Evolutionary conservation across 768 basidiomycete genomes (phyloP), one percentile per base, ranked within the genome.

Genomic region (Mycena albidolilacea): DNA sequence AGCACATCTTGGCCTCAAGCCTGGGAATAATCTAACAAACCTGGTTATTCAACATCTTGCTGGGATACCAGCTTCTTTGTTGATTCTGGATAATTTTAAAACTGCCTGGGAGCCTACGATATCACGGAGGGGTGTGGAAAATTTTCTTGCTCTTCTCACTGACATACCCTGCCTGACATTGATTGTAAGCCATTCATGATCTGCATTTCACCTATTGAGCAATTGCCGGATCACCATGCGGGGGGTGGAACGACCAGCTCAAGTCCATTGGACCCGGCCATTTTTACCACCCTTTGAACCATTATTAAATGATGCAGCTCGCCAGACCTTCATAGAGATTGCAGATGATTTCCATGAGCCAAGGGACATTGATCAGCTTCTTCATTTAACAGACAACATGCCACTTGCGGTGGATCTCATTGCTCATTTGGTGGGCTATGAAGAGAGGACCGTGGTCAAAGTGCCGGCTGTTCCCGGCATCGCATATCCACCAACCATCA

Each of bases 11-110:
- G 58, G 46, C 0, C 7, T 64, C 6, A 50, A 58, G 12, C 21
- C 70, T 1, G 54, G 43, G 15, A 39, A 23, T 0, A 11, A 62
- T 12, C 41, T 43, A 4, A 62, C 60, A 17, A 52, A 63, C 8
- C 38, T 37, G 3, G n/a, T 62, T 35, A n/a, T 70, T 19, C 60
- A 19, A 1, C 14, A 21, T 21, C 37, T 70, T 5, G 5, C 21
- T 0, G 17, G 15, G 3, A 14, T 7, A 8, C 3, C 63, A 4
- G 5, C 41, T n/a, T 44, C 30, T 35, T 44, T 71, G 7, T 17
- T 71, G 43, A 43, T 71, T 2, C 38, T 65, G 19, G 70, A 71
- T 52, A 71, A 71, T 46, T 14, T 71, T 1, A 64, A 71, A 43
- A 64, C 70, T 2, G 21, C 38, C 3, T 71, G 70, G 70, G 70